Evolutionary conservation across 345 rosid species (phyloP).

Genomic region (Anacardium occidentale): DNA sequence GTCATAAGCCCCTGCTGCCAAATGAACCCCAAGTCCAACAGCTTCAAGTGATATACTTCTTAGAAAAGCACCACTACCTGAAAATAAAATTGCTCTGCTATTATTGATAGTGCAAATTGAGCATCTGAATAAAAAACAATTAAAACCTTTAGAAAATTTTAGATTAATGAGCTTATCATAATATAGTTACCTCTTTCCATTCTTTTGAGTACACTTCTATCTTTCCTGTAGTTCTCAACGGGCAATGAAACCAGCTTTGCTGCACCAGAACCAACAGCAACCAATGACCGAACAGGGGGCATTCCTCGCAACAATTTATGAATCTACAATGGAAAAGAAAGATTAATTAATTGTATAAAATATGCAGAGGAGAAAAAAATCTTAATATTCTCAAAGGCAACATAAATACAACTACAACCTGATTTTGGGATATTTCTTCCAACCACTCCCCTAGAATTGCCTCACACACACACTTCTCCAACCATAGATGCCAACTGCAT

Average conservation of each 20-base stretch:
- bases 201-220: slow-evolving; percentile 79
- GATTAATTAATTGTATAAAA: slow-evolving; percentile 16
- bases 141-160: neutral
- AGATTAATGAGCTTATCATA: slow-evolving; percentile 5
- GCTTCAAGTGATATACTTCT: slow-evolving; percentile 93
- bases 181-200: slow-evolving; percentile 83
- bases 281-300: slow-evolving; percentile 72
- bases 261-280: slow-evolving; percentile 77
- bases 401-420: slow-evolving; percentile 42
- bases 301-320: slow-evolving; percentile 68
- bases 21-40: slow-evolving; percentile 91
- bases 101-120: neutral
- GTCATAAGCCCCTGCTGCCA: slow-evolving; percentile 88
- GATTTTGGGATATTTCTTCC: slow-evolving; percentile 94
- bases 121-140: neutral
- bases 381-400: slow-evolving; percentile 14
- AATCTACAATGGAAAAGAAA: slow-evolving; percentile 41
- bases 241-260: slow-evolving; percentile 82
- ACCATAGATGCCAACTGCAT: slow-evolving; percentile 81
- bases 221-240: slow-evolving; percentile 83
- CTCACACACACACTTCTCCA: slow-evolving; percentile 81
- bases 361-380: slow-evolving; percentile 15
- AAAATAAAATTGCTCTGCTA: slow-evolving; percentile 11
- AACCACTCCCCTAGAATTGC: slow-evolving; percentile 86
- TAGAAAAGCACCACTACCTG: slow-evolving; percentile 89